A percentile compares a stretch with the other conserved stretches of the same genome.
phyloP scores from a whole-genome alignment of 2,329 filamentous ascomycete genomes.

The Fusarium sp. region DNA sequence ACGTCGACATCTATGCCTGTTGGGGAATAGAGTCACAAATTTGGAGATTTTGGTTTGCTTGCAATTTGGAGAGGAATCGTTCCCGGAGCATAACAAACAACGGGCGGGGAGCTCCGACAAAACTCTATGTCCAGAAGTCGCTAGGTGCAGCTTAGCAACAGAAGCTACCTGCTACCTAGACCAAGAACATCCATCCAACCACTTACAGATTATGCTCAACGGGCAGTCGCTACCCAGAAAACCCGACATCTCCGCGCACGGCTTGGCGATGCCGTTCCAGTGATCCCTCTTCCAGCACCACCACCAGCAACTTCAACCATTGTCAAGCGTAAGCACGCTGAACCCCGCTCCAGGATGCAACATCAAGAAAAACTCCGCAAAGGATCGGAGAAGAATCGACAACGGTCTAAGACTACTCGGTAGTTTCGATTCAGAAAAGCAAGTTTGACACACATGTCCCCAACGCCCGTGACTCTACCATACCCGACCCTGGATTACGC shows the following conservation, averaged over 20 bases:
- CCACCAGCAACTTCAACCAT: neutral
- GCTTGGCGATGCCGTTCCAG: slow-evolving; percentile 17
- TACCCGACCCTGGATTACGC: slow-evolving; percentile 16
- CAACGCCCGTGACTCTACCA: slow-evolving; percentile 22
- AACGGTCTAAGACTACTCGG: slow-evolving; percentile 2
- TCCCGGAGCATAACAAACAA: neutral
- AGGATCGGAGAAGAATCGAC: slow-evolving; percentile 28
- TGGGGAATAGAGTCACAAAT: slow-evolving; percentile 1
- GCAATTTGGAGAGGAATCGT: neutral
- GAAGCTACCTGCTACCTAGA: slow-evolving; percentile 10
- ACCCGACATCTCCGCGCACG: neutral
- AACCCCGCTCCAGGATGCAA: slow-evolving; percentile 39
- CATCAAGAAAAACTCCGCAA: slow-evolving; percentile 27
- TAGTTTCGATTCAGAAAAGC: neutral
- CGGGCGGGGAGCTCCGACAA: slow-evolving; percentile 34
- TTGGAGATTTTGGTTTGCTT: slow-evolving; percentile 19
- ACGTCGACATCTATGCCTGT: slow-evolving; percentile 4
- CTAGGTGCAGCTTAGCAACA: slow-evolving; percentile 12
- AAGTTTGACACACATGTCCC: neutral
- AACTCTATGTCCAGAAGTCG: slow-evolving; percentile 1
- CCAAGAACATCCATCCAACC: slow-evolving; percentile 14
- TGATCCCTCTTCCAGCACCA: slow-evolving; percentile 16
- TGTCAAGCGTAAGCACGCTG: slow-evolving; percentile 20
- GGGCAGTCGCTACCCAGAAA: neutral
- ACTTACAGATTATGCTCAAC: neutral